phyloP scores from a whole-genome alignment of 345 rosid genomes.

The Leavenworthia alabamica region DNA sequence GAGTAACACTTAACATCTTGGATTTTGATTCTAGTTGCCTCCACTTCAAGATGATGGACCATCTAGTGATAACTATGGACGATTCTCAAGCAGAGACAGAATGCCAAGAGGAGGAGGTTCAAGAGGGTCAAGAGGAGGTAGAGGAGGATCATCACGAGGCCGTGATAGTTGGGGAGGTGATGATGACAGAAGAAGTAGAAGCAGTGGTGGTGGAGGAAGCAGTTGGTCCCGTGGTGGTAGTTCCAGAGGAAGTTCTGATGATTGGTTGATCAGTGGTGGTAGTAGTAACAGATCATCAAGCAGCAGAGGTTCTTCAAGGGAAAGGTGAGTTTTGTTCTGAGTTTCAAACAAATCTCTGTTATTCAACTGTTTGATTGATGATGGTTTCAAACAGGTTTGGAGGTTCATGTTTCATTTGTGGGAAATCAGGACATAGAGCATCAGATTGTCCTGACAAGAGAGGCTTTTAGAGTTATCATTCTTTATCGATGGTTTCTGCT shows the following conservation, averaged over 20 bases:
- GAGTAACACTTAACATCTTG: too few species aligned
- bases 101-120: conserved; percentile 54
- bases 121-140: conserved; percentile 41
- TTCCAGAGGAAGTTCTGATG: too few species aligned
- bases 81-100: too few species aligned
- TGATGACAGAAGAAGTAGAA: conserved; percentile 54
- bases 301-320: conserved; percentile 44
- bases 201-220: conserved; percentile 35
- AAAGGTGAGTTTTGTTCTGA: conserved; percentile 43
- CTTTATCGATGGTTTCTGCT: background rate
- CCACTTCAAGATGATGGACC: conserved; percentile 94
- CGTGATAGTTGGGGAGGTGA: conserved; percentile 59
- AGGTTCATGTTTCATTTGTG: conserved; percentile 77
- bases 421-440: conserved; percentile 89
- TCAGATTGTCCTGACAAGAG: conserved; percentile 67
- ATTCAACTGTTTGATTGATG: background rate
- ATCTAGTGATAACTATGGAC: conserved; percentile 60
- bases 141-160: conserved; percentile 46
- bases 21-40: conserved; percentile 53
- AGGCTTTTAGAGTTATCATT: conserved; percentile 35
- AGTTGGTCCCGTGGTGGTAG: conserved; percentile 45
- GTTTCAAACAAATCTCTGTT: background rate
- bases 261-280: conserved; percentile 69
- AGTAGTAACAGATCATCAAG: conserved; percentile 45
- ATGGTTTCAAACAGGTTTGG: conserved; percentile 47